Base-by-base conservation (phyloP, 306 rosid genomes). In the Acacia confusa region DNA sequence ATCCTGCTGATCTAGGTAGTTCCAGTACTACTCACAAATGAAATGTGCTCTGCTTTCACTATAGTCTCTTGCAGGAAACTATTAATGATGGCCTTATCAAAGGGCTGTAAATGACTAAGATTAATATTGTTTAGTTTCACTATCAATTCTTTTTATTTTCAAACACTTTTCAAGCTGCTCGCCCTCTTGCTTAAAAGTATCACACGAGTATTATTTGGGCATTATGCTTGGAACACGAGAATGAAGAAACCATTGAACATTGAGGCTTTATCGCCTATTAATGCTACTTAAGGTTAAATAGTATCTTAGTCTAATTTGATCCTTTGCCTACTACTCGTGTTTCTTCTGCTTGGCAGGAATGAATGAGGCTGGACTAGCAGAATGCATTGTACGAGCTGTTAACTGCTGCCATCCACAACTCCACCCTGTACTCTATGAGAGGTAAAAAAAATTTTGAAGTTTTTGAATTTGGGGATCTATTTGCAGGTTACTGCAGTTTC, bases 331-430 rank as follows among this genome's bases (percentile, higher is more conserved):
- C 50, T 78, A 36, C 44, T 65, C 45, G 74, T 74, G 34, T 40
- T 52, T 66, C 43, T n/a, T 70, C 70, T 25, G 16, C 68, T 58
- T 28, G 75, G 74, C 89, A 95, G 99, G 98, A 80, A 93, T 95
- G 99, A 93, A 93, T 85, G 91, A 95, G 87, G 98, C 99, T 17
- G 99, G 98, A 75, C 85, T 95, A 79, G 96, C 96, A 0, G 99
- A 95, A 65, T 95, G 99, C 82, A 90, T 95, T 43, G 93, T 95
- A 74, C 85, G 92, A 82, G 95, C 99, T 78, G 89, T 95, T 74
- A 90, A 84, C 82, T 90, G 94, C 28, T 95, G 97, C 76, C 98
- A 90, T 76, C 93, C 94, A 48, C 91, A 84, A 60, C 99, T 93
- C 60, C 99, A 90, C 74, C 99, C 98, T 6, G 88, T 95, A 55